phyloP scores from a whole-genome alignment of 352 stramenopile species.

The Globisporangium alternatum region DNA sequence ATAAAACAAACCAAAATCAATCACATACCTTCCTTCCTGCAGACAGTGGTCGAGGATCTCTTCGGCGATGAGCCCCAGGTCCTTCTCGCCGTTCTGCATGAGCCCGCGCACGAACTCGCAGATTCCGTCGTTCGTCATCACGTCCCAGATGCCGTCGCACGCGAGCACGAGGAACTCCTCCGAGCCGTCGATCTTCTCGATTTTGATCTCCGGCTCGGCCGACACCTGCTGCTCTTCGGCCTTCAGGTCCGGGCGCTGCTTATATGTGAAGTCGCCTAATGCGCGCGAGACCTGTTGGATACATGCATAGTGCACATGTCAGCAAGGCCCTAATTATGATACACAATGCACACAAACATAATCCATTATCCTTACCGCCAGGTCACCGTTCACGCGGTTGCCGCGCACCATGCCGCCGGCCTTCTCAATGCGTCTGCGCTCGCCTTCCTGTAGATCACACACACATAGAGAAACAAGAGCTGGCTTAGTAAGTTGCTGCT shows the following conservation, averaged over 20 bases:
- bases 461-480: not conserved
- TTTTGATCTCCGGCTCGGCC: slow-evolving; percentile 86
- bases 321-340: not conserved
- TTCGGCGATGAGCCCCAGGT: slow-evolving; percentile 75
- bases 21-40: slow-evolving; percentile 54
- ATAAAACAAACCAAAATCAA: not conserved
- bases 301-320: not conserved
- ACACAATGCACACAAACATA: not conserved
- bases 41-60: slow-evolving; percentile 80
- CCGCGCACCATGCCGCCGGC: slow-evolving; percentile 67
- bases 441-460: slow-evolving; percentile 33
- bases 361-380: slow-evolving; percentile 39
- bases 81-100: slow-evolving; percentile 60
- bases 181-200: slow-evolving; percentile 68
- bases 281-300: slow-evolving; percentile 63
- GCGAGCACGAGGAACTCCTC: slow-evolving; percentile 91
- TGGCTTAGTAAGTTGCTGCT: slow-evolving; percentile 5
- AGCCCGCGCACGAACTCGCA: slow-evolving; percentile 83
- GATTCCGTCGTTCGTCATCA: slow-evolving; percentile 90
- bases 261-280: slow-evolving; percentile 82
- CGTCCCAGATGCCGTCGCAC: slow-evolving; percentile 94
- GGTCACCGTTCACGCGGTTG: slow-evolving; percentile 81
- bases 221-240: slow-evolving; percentile 79
- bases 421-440: slow-evolving; percentile 67
- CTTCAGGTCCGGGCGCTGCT: slow-evolving; percentile 49